Percentiles rank a stretch among this genome's conserved stretches.
These are phyloP conservation scores for Boletus tylopilopsis DNA, from an alignment of 768 basidiomycete genomes.

Conservation along the genomic window DNA sequence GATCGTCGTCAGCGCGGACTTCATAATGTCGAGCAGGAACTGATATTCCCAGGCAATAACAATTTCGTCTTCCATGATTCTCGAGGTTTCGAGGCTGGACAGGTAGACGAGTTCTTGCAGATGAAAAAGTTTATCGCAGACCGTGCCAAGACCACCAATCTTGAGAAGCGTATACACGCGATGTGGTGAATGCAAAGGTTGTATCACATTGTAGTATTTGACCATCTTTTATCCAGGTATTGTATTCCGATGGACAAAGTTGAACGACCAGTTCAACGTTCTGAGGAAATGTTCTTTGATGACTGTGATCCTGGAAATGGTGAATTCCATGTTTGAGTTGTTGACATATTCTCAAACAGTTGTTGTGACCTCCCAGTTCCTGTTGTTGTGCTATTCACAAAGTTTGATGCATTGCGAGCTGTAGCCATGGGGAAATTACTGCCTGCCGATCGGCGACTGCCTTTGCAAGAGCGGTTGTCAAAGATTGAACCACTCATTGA, in stretches of 20 bases:
- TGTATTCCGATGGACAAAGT: constrained; percentile 1
- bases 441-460: neutral
- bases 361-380: neutral
- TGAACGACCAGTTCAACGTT: neutral
- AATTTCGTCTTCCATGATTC: constrained; percentile 4
- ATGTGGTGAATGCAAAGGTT: neutral
- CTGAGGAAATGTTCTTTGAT: neutral
- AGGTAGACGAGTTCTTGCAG: neutral
- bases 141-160: neutral
- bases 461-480: neutral
- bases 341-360: neutral
- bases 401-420: neutral
- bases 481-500: neutral
- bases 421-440: neutral
- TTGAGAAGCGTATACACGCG: constrained; percentile 5
- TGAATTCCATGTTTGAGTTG: neutral
- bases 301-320: neutral
- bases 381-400: constrained; percentile 2
- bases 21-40: neutral
- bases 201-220: too few species aligned
- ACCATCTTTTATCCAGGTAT: neutral
- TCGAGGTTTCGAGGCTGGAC: constrained; percentile 4
- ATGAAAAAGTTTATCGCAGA: constrained; percentile 3
- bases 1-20: neutral
- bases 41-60: too few species aligned